Evolutionary conservation across 2,329 filamentous ascomycete species (phyloP).

Genomic region (Elsinoe batatas): DNA sequence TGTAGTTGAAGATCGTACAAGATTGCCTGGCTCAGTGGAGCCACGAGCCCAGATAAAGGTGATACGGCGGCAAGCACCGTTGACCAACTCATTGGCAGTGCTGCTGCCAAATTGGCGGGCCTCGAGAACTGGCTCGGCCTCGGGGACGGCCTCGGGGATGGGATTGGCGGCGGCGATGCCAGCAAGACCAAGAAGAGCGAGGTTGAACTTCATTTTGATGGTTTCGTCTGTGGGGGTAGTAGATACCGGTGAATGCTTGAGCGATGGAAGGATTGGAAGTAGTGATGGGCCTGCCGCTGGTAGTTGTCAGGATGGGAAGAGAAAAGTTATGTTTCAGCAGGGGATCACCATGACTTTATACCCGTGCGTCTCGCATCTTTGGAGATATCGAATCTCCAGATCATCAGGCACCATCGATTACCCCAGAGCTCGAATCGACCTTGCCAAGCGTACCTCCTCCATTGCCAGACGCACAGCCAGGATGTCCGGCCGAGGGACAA

Average conservation of each 20-base stretch:
- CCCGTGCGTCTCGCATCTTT: not conserved
- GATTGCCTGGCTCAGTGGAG: conserved; percentile 43
- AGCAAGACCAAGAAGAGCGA: conserved; percentile 10
- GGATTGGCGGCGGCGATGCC: conserved; percentile 7
- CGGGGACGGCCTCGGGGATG: not conserved
- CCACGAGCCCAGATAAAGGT: conserved; percentile 49
- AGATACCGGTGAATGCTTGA: conserved; percentile 1
- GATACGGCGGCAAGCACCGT: conserved; percentile 32
- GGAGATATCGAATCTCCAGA: not conserved
- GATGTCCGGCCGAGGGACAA: conserved; percentile 9
- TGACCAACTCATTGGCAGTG: conserved; percentile 18
- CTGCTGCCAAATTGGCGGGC: not conserved
- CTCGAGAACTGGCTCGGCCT: conserved; percentile 1
- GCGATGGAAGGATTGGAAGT: conserved; percentile 1
- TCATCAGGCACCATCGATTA: conserved; percentile 1
- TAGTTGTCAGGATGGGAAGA: conserved; percentile 6
- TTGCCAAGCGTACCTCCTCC: not conserved
- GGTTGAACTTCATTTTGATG: conserved; percentile 13
- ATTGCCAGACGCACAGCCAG: not conserved
- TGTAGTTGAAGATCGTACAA: conserved; percentile 20
- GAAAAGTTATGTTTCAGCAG: conserved; percentile 5
- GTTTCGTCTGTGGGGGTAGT: not conserved
- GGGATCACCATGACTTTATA: conserved; percentile 2
- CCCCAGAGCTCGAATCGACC: not conserved
- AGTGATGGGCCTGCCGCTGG: not conserved